These are phyloP conservation scores for Cladosporium velox DNA, from an alignment of 2,329 filamentous ascomycete genomes.

Conservation along the genomic window DNA sequence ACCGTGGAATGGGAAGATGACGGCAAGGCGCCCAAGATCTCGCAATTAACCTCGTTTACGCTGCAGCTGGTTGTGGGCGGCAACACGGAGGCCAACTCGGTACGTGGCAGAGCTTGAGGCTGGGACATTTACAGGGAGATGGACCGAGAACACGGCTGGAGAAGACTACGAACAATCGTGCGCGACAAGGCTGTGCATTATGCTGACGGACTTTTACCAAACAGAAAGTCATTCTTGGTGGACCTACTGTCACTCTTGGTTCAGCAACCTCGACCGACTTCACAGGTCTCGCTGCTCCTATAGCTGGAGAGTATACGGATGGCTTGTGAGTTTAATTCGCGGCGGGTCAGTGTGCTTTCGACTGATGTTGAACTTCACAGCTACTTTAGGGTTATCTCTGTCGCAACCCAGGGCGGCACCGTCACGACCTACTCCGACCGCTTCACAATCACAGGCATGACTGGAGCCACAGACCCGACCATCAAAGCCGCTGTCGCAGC, in stretches of 20 bases:
- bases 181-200: background rate
- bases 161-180: background rate
- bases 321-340: constrained; percentile 54
- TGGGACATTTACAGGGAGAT: background rate
- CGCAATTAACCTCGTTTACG: constrained; percentile 56
- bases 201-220: background rate
- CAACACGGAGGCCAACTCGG: constrained; percentile 38
- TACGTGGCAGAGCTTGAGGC: background rate
- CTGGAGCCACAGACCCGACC: constrained; percentile 55
- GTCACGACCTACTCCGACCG: constrained; percentile 63
- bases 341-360: background rate
- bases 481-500: constrained; percentile 42
- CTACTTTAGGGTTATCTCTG: constrained; percentile 62
- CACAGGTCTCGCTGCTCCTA: constrained; percentile 24
- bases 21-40: constrained; percentile 51
- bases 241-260: background rate
- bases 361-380: constrained; percentile 36
- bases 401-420: constrained; percentile 55
- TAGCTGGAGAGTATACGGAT: constrained; percentile 46
- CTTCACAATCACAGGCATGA: constrained; percentile 67
- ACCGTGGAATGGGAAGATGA: constrained; percentile 60
- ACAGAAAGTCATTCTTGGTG: background rate
- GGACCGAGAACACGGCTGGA: background rate
- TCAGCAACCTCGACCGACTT: constrained; percentile 15
- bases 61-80: constrained; percentile 64